Percentiles rank a stretch among this genome's conserved stretches.
Evolutionary conservation across 257 asterid genomes (phyloP).

Genomic region (Scutellaria barbata): DNA sequence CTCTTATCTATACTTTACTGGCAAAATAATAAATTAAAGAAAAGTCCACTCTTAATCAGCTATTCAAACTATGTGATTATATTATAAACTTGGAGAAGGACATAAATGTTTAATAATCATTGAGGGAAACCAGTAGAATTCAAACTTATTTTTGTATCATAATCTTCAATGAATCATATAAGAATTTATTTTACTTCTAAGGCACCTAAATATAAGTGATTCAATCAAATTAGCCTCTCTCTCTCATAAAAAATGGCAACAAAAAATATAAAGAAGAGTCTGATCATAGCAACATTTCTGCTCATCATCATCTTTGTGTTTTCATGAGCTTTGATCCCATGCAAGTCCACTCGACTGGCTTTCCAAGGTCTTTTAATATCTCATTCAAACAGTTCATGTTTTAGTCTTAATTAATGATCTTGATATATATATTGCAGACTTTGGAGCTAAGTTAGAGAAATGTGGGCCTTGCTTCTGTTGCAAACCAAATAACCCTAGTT

Average conservation of each 20-base stretch:
- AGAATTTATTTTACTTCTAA: too few species aligned
- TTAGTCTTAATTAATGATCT: neutral
- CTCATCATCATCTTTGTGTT: constrained; percentile 29
- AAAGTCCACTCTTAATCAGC: constrained; percentile 1
- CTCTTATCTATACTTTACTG: neutral
- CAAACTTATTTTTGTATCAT: constrained; percentile 6
- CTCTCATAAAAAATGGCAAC: constrained; percentile 16
- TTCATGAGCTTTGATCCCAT: constrained; percentile 29
- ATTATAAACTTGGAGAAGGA: neutral
- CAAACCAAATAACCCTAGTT: constrained; percentile 32
- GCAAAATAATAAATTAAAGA: neutral
- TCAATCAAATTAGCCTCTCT: neutral
- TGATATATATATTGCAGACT: constrained; percentile 10
- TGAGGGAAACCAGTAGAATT: neutral
- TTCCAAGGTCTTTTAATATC: constrained; percentile 19
- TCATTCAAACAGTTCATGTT: neutral
- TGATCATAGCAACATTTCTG: constrained; percentile 6
- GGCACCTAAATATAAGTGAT: neutral
- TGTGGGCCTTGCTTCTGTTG: constrained; percentile 40
- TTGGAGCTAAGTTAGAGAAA: constrained; percentile 31
- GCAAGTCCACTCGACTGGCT: constrained; percentile 32
- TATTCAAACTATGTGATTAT: neutral
- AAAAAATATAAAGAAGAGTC: constrained; percentile 20
- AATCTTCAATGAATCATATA: neutral
- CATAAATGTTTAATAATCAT: neutral